These are phyloP conservation scores for Talaromyces ruber DNA, from an alignment of 495 filamentous ascomycete species.

Conservation along the genomic window DNA sequence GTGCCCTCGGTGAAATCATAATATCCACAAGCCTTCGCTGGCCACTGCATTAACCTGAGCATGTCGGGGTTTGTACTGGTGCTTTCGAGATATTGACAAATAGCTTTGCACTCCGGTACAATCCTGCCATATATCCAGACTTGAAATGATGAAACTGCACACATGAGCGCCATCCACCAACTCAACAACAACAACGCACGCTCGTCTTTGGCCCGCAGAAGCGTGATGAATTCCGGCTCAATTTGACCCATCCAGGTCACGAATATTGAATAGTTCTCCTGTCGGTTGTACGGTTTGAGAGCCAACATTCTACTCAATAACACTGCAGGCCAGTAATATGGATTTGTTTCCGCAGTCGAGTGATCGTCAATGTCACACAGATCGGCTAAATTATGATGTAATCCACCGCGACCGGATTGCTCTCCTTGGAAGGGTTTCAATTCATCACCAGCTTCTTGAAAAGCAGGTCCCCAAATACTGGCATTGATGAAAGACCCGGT, in stretches of 20 bases:
- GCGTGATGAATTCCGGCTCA: conserved; percentile 19
- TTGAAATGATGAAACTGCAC: conserved; percentile 21
- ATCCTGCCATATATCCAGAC: conserved; percentile 28
- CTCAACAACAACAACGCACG: conserved; percentile 34
- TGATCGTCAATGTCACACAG: conserved; percentile 29
- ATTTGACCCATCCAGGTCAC: conserved; percentile 29
- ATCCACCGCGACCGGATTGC: conserved; percentile 21
- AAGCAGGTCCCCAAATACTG: conserved; percentile 32
- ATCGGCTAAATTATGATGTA: conserved; percentile 27
- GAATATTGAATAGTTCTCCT: conserved; percentile 13
- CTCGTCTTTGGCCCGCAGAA: conserved; percentile 28
- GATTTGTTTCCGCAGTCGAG: conserved; percentile 27
- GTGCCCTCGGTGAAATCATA: conserved; percentile 10
- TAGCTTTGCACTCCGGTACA: conserved; percentile 34
- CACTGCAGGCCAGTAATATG: conserved; percentile 29
- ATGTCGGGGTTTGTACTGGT: conserved; percentile 16
- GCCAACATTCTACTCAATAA: conserved; percentile 25
- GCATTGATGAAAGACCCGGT: conserved; percentile 19
- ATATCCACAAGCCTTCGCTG: conserved; percentile 76
- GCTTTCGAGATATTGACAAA: conserved; percentile 35
- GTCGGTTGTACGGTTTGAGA: conserved; percentile 10
- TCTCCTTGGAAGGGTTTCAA: conserved; percentile 19
- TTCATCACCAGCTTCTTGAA: conserved; percentile 20
- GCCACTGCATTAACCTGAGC: conserved; percentile 21
- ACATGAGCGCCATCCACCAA: conserved; percentile 35